These are phyloP conservation scores for Cutaneotrichosporon sp. DNA, from an alignment of 1,284 basidiomycete genomes.

Conservation along the genomic window DNA sequence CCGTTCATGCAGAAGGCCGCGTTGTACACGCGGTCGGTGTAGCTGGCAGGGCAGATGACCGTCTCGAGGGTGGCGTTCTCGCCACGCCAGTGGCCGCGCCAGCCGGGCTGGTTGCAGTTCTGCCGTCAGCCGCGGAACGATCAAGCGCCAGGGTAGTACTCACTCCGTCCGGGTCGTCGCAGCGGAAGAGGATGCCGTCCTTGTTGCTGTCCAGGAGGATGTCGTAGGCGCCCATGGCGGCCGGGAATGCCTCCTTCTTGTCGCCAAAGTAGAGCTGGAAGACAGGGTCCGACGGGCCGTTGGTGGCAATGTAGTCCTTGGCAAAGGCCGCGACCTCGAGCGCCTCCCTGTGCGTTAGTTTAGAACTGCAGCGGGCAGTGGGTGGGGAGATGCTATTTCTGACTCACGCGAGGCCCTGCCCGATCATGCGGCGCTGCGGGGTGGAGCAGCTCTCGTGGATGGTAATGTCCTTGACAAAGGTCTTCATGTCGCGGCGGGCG, in stretches of 20 bases:
- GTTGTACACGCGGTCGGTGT: slow-evolving; percentile 41
- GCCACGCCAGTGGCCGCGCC: slow-evolving; percentile 55
- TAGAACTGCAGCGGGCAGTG: background rate
- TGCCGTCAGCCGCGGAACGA: slow-evolving; percentile 2
- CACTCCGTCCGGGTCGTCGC: slow-evolving; percentile 54
- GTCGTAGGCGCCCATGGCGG: slow-evolving; percentile 46
- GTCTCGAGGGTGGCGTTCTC: slow-evolving; percentile 55
- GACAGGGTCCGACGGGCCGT: slow-evolving; percentile 46
- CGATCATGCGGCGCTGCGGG: slow-evolving; percentile 49
- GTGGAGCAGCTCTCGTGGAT: slow-evolving; percentile 55
- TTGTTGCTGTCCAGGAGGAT: slow-evolving; percentile 46
- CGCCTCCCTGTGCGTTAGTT: slow-evolving; percentile 36
- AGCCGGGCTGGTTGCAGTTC: slow-evolving; percentile 46
- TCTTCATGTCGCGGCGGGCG: slow-evolving; percentile 29
- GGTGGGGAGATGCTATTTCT: no score
- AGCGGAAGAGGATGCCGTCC: slow-evolving; percentile 47
- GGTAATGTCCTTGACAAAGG: slow-evolving; percentile 37
- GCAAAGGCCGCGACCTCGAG: slow-evolving; percentile 42
- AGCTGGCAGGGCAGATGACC: slow-evolving; percentile 48
- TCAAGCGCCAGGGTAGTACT: slow-evolving; percentile 27
- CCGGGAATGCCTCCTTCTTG: slow-evolving; percentile 33
- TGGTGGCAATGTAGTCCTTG: slow-evolving; percentile 42
- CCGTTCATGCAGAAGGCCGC: slow-evolving; percentile 47
- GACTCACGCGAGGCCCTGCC: slow-evolving; percentile 40
- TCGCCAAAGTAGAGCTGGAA: slow-evolving; percentile 54